Evolutionary conservation across 2,329 filamentous ascomycete genomes (phyloP).

Genomic region (Clarireedia hainanense): DNA sequence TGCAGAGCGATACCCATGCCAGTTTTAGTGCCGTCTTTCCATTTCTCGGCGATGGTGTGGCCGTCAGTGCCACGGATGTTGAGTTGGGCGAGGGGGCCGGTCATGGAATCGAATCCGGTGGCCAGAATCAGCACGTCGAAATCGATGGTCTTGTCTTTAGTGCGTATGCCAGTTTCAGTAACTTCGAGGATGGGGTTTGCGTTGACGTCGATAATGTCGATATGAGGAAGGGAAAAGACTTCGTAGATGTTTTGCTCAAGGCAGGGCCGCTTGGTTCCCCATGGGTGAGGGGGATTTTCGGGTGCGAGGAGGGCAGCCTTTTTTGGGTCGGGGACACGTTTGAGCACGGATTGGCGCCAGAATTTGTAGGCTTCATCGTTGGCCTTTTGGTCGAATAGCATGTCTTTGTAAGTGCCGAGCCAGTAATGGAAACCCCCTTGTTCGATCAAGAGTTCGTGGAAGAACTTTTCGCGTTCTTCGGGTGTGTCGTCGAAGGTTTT

Average conservation of each 20-base stretch:
- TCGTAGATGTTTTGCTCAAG: conserved; percentile 45
- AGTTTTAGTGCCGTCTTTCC: conserved; percentile 28
- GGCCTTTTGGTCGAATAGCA: conserved; percentile 24
- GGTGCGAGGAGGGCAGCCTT: conserved; percentile 41
- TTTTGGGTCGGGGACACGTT: conserved; percentile 4
- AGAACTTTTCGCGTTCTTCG: conserved; percentile 31
- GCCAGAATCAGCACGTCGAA: conserved; percentile 31
- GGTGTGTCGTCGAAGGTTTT: conserved; percentile 28
- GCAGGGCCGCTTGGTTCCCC: conserved; percentile 38
- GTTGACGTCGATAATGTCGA: conserved; percentile 39
- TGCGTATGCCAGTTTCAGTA: conserved; percentile 31
- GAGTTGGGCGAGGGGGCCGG: conserved; percentile 29
- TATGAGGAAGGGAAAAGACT: conserved; percentile 37
- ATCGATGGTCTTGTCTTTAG: conserved; percentile 24
- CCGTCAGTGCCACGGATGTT: conserved; percentile 28
- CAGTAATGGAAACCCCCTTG: conserved; percentile 32
- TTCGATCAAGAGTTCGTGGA: conserved; percentile 23
- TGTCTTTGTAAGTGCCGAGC: conserved; percentile 25
- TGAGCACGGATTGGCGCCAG: conserved; percentile 3
- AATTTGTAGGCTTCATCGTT: conserved; percentile 20
- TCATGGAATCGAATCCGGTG: conserved; percentile 32
- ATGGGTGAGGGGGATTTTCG: conserved; percentile 35
- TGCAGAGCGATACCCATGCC: conserved; percentile 35
- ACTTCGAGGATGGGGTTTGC: conserved; percentile 35
- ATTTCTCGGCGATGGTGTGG: conserved; percentile 27